Evolutionary conservation across 2,329 filamentous ascomycete genomes (phyloP).

Genomic region (Magnaporthiopsis poae): DNA sequence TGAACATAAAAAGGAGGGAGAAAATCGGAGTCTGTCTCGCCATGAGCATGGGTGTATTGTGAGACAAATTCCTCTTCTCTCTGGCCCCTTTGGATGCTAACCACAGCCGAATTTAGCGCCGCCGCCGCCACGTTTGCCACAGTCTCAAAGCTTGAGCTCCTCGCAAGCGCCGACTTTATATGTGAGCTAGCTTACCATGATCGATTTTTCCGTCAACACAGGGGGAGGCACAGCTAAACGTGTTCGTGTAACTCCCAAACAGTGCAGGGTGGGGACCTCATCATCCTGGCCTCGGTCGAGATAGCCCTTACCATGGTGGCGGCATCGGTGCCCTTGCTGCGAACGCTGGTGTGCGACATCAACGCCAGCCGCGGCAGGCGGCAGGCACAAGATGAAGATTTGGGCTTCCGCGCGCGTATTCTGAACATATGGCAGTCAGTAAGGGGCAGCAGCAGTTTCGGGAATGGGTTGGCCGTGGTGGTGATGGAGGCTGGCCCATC

Average conservation of each 20-base stretch:
- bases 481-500: no score
- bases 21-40: background rate
- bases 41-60: conserved; percentile 5
- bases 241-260: background rate
- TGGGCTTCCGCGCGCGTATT: background rate
- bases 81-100: no score
- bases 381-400: background rate
- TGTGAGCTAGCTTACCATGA: conserved; percentile 6
- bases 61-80: background rate
- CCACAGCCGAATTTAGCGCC: background rate
- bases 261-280: background rate
- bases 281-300: conserved; percentile 15
- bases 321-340: conserved; percentile 22
- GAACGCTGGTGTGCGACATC: conserved; percentile 15
- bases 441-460: background rate
- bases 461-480: no score
- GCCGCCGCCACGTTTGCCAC: conserved; percentile 9
- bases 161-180: conserved; percentile 10
- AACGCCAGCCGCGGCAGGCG: background rate
- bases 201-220: background rate
- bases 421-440: background rate
- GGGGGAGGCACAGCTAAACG: background rate
- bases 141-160: conserved; percentile 1
- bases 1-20: background rate
- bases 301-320: conserved; percentile 23